Conservation (phyloP, 352 stramenopile genomes). For the Phytopythium delawarense region DNA sequence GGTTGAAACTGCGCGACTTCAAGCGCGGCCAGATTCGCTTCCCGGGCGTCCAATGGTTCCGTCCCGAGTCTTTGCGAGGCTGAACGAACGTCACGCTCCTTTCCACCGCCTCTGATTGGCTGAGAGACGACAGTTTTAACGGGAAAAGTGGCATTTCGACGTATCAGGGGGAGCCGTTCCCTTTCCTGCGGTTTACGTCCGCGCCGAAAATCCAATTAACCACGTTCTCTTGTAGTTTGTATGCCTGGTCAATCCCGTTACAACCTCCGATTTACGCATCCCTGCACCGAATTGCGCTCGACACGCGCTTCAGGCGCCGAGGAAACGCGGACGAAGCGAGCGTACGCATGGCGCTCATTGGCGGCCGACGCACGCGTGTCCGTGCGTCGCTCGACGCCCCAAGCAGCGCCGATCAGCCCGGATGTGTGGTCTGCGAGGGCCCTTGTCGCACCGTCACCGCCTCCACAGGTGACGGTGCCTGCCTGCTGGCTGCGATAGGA, state of each 20-base stretch:
- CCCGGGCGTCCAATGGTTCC: too few species aligned
- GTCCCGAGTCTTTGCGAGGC: not conserved
- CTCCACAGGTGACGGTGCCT: too few species aligned
- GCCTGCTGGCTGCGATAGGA: too few species aligned
- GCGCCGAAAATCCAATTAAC: not conserved
- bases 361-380: not conserved
- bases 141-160: not conserved
- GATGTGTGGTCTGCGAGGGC: too few species aligned
- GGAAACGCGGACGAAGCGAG: not conserved
- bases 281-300: too few species aligned
- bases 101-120: not conserved
- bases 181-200: too few species aligned
- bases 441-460: too few species aligned
- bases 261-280: not conserved
- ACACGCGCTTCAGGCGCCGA: not conserved
- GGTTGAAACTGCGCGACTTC: not conserved
- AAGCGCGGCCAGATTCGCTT: not conserved
- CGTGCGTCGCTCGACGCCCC: not conserved
- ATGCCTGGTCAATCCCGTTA: not conserved
- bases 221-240: not conserved
- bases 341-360: not conserved
- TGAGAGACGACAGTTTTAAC: not conserved
- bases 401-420: not conserved
- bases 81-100: not conserved
- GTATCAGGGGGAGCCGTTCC: not conserved